These are phyloP conservation scores for Cucurbita pepo DNA, from an alignment of 306 rosid species.

Conservation along the genomic window DNA sequence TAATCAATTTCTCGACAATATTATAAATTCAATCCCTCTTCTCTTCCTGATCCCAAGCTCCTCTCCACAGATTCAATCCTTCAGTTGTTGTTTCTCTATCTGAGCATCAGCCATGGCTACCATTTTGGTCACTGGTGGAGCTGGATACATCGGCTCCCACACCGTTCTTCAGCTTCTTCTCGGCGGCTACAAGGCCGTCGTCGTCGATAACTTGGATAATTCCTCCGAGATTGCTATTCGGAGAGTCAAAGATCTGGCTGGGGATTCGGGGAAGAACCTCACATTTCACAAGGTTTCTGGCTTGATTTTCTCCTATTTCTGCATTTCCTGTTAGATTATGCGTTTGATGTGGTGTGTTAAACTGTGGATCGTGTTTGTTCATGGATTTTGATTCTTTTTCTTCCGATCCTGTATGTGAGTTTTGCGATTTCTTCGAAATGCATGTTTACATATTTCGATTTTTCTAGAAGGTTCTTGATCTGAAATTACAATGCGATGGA, in stretches of 20 bases:
- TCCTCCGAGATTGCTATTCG: slow-evolving; percentile 42
- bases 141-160: slow-evolving; percentile 91
- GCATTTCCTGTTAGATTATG: not conserved
- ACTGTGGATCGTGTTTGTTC: not conserved
- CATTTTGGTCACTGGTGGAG: slow-evolving; percentile 86
- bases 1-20: not conserved
- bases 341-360: not conserved
- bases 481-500: not conserved
- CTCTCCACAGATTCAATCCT: not conserved
- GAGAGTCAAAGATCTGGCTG: slow-evolving; percentile 68
- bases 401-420: not conserved
- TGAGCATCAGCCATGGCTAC: slow-evolving; percentile 18
- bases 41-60: not conserved
- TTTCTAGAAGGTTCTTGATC: not conserved
- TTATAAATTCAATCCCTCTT: not conserved
- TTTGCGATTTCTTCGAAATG: not conserved
- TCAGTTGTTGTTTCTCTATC: not conserved
- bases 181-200: slow-evolving; percentile 52
- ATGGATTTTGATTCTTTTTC: not conserved
- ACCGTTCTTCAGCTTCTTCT: slow-evolving; percentile 80
- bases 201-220: slow-evolving; percentile 81
- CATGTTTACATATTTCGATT: not conserved
- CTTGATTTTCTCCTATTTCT: not conserved
- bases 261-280: slow-evolving; percentile 53
- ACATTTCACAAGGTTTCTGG: slow-evolving; percentile 51